A percentile compares a stretch with the other conserved stretches of the same genome.
phyloP scores from a whole-genome alignment of 352 stramenopile genomes.

The Peronospora belbahrii region DNA sequence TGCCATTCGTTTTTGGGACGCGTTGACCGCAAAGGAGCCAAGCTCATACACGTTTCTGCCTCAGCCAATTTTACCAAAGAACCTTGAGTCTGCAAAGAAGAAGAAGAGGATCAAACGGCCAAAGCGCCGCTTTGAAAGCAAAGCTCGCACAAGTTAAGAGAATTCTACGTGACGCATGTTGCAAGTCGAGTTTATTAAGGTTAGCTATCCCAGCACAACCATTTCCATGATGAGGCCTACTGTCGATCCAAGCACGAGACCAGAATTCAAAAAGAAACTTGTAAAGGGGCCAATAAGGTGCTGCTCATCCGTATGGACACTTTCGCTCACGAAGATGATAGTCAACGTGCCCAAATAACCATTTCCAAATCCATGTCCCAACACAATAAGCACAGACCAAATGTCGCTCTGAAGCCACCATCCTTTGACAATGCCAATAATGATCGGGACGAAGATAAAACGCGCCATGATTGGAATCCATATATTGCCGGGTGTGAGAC shows the following conservation, averaged over 20 bases:
- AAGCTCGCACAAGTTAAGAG: not conserved
- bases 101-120: constrained; percentile 25
- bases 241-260: constrained; percentile 69
- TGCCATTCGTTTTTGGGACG: constrained; percentile 57
- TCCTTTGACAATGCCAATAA: constrained; percentile 64
- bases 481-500: constrained; percentile 52
- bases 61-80: constrained; percentile 36
- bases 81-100: constrained; percentile 18
- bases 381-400: constrained; percentile 65
- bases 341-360: constrained; percentile 71
- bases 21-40: constrained; percentile 9
- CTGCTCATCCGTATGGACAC: constrained; percentile 58
- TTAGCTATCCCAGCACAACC: constrained; percentile 38
- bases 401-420: constrained; percentile 60
- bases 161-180: constrained; percentile 9
- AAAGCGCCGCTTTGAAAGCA: constrained; percentile 8
- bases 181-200: constrained; percentile 8
- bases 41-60: constrained; percentile 32
- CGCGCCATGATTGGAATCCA: constrained; percentile 54
- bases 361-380: constrained; percentile 67
- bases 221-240: constrained; percentile 56
- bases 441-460: constrained; percentile 55
- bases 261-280: constrained; percentile 81
- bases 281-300: constrained; percentile 72
- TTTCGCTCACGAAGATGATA: constrained; percentile 82